Percentiles rank a stretch among this genome's conserved stretches.
These are phyloP conservation scores for Saccharomycopsis sp. DNA, from an alignment of 805 yeast genomes.

Conservation along the genomic window DNA sequence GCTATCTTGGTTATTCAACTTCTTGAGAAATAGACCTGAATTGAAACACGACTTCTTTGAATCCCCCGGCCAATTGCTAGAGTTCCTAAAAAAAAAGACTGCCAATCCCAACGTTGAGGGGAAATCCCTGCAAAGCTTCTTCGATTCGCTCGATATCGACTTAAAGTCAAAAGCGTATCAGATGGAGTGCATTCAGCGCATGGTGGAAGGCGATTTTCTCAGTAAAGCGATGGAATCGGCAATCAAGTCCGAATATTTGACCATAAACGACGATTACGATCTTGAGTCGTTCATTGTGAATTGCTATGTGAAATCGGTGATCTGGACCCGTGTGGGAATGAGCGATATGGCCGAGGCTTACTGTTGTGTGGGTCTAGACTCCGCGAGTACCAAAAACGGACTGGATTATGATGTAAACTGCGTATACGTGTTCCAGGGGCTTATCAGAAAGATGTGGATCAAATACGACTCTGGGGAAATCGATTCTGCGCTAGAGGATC, in stretches of 20 bases:
- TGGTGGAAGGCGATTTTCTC: slow-evolving; percentile 45
- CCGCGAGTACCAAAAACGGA: slow-evolving; percentile 30
- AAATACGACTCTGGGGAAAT: slow-evolving; percentile 35
- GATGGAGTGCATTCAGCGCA: slow-evolving; percentile 50
- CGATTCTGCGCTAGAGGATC: slow-evolving; percentile 32
- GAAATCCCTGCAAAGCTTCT: background rate
- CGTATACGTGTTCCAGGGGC: slow-evolving; percentile 31
- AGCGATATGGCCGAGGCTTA: slow-evolving; percentile 41
- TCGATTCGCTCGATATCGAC: slow-evolving; percentile 1
- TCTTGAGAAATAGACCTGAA: slow-evolving; percentile 61
- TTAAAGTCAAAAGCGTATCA: slow-evolving; percentile 55
- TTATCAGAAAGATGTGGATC: slow-evolving; percentile 35
- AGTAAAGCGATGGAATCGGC: slow-evolving; percentile 46
- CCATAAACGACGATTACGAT: slow-evolving; percentile 39
- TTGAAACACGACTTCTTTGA: slow-evolving; percentile 44
- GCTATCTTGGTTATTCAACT: slow-evolving; percentile 67
- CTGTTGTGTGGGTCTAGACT: slow-evolving; percentile 35
- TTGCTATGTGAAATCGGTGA: slow-evolving; percentile 38
- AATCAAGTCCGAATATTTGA: slow-evolving; percentile 47
- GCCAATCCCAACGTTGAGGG: slow-evolving; percentile 36
- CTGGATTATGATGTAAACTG: slow-evolving; percentile 24
- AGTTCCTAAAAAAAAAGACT: slow-evolving; percentile 51
- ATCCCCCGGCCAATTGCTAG: slow-evolving; percentile 59
- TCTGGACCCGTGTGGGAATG: slow-evolving; percentile 49
- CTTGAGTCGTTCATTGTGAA: slow-evolving; percentile 37